These are phyloP conservation scores for Mycena indigotica DNA, from an alignment of 768 basidiomycete genomes.

Conservation along the genomic window DNA sequence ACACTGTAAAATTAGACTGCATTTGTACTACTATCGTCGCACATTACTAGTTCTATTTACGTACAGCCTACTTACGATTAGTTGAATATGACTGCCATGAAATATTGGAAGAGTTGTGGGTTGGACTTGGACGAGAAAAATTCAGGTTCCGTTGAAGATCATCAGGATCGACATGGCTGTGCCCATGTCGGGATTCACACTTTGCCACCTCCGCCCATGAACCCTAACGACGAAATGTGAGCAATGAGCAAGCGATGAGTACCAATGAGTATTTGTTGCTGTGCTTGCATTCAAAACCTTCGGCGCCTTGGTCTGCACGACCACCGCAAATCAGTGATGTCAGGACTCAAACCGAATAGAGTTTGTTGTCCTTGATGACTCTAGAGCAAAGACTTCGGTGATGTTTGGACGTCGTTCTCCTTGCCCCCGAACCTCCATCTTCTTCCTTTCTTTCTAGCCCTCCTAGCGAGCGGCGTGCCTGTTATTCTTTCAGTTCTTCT, in stretches of 20 bases:
- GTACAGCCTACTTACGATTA: not conserved
- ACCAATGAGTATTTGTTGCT: no score
- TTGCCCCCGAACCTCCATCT: constrained; percentile 11
- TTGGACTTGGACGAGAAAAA: no score
- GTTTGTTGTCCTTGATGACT: no score
- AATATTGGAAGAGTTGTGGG: no score
- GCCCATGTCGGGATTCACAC: no score
- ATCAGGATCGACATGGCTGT: not conserved
- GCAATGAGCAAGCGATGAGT: no score
- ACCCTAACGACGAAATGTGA: not conserved
- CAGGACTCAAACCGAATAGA: no score
- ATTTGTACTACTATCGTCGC: not conserved
- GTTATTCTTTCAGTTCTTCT: not conserved
- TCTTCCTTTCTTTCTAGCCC: constrained; percentile 6
- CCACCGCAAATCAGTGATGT: not conserved
- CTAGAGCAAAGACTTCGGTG: no score
- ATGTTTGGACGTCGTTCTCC: not conserved
- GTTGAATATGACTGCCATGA: not conserved
- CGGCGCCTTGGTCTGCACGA: not conserved
- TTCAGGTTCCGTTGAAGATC: no score
- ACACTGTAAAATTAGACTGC: not conserved
- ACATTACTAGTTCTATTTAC: not conserved
- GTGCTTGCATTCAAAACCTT: no score
- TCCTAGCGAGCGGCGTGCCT: constrained; percentile 17
- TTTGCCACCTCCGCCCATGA: not conserved